Evolutionary conservation across 805 yeast genomes (phyloP).

Genomic region (Monosporozyma aerobia): DNA sequence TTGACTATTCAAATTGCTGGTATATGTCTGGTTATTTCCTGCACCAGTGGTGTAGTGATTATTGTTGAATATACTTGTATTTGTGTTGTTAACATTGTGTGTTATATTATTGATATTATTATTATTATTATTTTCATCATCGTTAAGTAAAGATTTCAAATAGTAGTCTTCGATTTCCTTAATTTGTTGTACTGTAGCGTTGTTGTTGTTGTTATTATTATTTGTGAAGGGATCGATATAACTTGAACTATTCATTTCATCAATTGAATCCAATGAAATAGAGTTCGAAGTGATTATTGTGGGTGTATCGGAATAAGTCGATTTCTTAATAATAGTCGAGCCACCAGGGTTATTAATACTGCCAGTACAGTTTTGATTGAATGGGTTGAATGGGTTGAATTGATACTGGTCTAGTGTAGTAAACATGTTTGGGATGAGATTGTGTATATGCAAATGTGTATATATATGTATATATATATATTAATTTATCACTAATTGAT

Average conservation of each 20-base stretch:
- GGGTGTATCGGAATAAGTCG: background rate
- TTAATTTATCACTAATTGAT: background rate
- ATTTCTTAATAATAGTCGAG: background rate
- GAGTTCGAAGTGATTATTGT: background rate
- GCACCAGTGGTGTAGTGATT: background rate
- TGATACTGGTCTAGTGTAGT: background rate
- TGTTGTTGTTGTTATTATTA: background rate
- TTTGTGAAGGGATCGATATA: background rate
- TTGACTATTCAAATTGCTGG: background rate
- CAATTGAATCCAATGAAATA: constrained; percentile 21
- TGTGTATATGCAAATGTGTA: background rate
- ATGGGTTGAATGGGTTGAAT: background rate
- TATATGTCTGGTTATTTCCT: background rate
- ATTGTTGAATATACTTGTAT: constrained; percentile 1
- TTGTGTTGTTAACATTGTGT: background rate
- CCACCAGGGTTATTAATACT: background rate
- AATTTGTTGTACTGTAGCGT: constrained; percentile 8
- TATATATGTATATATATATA: no score
- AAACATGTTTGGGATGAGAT: background rate
- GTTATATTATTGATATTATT: background rate
- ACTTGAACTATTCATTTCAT: constrained; percentile 15
- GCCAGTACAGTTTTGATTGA: background rate
- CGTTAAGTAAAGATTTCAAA: constrained; percentile 22
- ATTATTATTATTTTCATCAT: constrained; percentile 5
- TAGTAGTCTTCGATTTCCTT: constrained; percentile 30